Base-by-base conservation (phyloP, 352 stramenopile genomes). In the Phytophthora citricola region DNA sequence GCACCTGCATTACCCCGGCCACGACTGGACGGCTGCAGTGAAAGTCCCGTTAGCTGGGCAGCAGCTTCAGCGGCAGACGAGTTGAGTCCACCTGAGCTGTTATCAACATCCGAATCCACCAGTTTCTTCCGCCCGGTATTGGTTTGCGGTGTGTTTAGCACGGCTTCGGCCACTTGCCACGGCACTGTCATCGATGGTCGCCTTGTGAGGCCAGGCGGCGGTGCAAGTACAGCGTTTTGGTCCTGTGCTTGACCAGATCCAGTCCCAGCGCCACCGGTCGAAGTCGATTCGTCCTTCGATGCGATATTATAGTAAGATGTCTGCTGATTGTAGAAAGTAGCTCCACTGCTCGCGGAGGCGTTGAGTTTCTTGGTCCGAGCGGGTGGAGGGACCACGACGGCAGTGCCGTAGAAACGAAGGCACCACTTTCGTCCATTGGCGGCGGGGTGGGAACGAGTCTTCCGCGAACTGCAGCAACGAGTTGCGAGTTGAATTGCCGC, bases 121-220 rank as follows among this genome's bases (percentile, higher is more conserved):
- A 93, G 53, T 6, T 90, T 85, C 62, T 94, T 93, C 3, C 85
- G 79, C 14, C 73, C 80, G 6, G 72, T 78, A 15, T 75, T 81
- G 1, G 85, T 93, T 64, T 94, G 87, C 1, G 87, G 87, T 3
- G 87, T 94, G 63, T 92, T 92, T 8, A 94, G 69, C 26, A 94
- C 87, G 14, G 87, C 79, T 48, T 94, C 87, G 3, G 87, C 87
- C 34, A 94, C 87, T 67, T 94, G 87, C 87, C 87, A 94, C 0
- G 87, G 87, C 22, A 94, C 87, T 4, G 87, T 94, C 87, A 94
- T 94, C 2, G 87, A 94, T 8, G 87, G 85, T 2, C 87, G 79
- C 31, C 87, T 83, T 31, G 85, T 85, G 9, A 94, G 76, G 10
- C 87, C 87, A 20, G 87, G 87, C 2, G 87, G 87, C 3, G 86